Evolutionary conservation across 495 filamentous ascomycete genomes (phyloP), one percentile per base, ranked within the genome.

Genomic region (Penicillium lividum): DNA sequence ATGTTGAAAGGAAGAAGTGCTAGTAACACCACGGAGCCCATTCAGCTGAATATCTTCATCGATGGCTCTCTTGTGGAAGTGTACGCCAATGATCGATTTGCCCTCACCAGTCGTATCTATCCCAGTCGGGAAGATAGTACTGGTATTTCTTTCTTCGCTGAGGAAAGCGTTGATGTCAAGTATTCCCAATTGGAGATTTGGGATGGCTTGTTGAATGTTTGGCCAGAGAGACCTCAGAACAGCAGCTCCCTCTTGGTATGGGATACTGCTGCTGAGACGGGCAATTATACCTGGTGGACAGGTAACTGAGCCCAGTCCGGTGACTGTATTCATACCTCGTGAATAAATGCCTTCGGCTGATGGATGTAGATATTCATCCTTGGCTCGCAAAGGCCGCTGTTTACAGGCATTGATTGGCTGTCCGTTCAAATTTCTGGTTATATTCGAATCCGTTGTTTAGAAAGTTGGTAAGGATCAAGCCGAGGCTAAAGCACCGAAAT

Each of bases 81-180:
- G 0, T 64, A 61, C 13, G 58, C 51, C 5, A 64, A 64, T 13
- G 58, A 64, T 16, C 58, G 58, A 5, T 64, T 64, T 15, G 58
- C 62, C 4, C 31, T 64, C 5, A 64, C 62, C 6, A 58, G 49
- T 18, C 62, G 62, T 3, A 64, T 61, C n/a, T 64, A 64, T 52
- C 62, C 62, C 13, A 64, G 62, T 33, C 53, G 54, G 3, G 54
- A 80, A 61, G 61, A 59, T 53, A 63, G 61, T 40, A 56, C 36
- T 3, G 61, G 56, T 2, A 16, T 59, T 11, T 15, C 53, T 9
- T 38, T 63, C 13, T 63, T 53, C n/a, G 29, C 30, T 4, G 61
- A 18, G 2, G 46, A 57, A 0, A 52, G 49, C 8, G 56, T 38
- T 16, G 11, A 63, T 25, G 53, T 59, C 18, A 43, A 53, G 22